phyloP scores from a whole-genome alignment of 75 land plant species.

The Picea glauca region DNA sequence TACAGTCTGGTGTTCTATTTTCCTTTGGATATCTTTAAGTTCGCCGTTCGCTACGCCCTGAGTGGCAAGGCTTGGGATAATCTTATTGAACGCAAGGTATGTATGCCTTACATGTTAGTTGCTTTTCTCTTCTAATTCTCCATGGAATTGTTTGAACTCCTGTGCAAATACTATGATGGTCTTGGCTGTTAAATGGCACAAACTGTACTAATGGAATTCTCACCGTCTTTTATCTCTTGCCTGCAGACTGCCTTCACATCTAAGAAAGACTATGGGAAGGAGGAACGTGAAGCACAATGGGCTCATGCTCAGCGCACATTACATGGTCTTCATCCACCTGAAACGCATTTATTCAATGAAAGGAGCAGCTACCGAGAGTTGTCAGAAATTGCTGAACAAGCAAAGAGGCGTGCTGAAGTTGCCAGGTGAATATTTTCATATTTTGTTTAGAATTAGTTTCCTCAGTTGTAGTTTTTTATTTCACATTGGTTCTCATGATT shows the following conservation, averaged over 20 bases:
- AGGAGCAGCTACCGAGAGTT: conserved; percentile 64
- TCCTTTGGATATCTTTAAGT: conserved; percentile 65
- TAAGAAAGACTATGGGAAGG: conserved; percentile 84
- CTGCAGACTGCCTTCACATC: conserved; percentile 79
- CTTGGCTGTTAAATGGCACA: background rate
- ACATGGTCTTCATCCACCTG: conserved; percentile 81
- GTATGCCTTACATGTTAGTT: too few species aligned
- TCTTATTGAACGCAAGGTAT: conserved; percentile 39
- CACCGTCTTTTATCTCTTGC: background rate
- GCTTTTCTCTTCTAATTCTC: background rate
- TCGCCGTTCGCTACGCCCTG: conserved; percentile 47
- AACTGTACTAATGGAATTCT: background rate
- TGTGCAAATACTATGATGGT: background rate
- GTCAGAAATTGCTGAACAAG: conserved; percentile 89
- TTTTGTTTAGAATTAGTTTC: background rate
- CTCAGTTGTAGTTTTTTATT: background rate
- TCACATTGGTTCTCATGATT: background rate
- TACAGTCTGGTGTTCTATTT: conserved; percentile 67
- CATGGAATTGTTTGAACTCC: background rate
- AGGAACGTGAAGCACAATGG: conserved; percentile 83
- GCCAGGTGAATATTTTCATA: conserved; percentile 49
- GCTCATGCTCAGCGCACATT: conserved; percentile 79
- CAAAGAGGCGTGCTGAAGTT: conserved; percentile 89
- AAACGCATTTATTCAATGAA: conserved; percentile 39
- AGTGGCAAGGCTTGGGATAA: conserved; percentile 56